phyloP scores from a whole-genome alignment of 257 asterid genomes.

The Oldenlandia corymbosa region DNA sequence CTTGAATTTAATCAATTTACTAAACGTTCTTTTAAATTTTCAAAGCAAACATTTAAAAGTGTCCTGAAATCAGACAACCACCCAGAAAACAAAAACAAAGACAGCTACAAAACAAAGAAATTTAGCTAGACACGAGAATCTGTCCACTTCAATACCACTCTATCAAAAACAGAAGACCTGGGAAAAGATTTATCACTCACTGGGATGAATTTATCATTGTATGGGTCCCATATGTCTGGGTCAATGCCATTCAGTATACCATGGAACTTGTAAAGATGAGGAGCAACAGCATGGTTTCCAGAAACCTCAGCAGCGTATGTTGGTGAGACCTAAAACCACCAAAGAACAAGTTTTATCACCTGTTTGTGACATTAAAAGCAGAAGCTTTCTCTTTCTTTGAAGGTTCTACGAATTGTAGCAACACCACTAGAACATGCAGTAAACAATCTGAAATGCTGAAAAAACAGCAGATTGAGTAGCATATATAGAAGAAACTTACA shows the following conservation, averaged over 20 bases:
- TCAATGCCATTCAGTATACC: constrained; percentile 97
- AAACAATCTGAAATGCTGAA: constrained; percentile 8
- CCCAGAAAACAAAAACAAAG: not conserved
- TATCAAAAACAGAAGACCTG: not conserved
- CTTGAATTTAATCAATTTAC: not conserved
- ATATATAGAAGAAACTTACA: constrained; percentile 45
- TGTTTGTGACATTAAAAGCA: not conserved
- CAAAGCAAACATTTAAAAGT: too few species aligned
- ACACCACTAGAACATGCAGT: not conserved
- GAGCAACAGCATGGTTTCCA: constrained; percentile 62
- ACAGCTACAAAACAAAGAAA: not conserved
- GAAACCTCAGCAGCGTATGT: constrained; percentile 86
- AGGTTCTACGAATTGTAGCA: constrained; percentile 3
- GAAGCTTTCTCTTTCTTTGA: not conserved
- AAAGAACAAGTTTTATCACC: constrained; percentile 5
- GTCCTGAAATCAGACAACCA: not conserved
- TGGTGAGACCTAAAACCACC: constrained; percentile 77
- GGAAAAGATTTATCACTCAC: constrained; percentile 38
- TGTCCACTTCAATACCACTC: not conserved
- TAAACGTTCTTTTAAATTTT: not conserved
- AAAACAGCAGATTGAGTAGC: constrained; percentile 4
- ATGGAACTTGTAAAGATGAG: constrained; percentile 81
- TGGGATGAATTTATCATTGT: constrained; percentile 77
- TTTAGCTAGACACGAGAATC: not conserved
- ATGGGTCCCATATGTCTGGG: constrained; percentile 99